Base-by-base conservation (phyloP, 306 rosid genomes). In the Casuarina glauca region DNA sequence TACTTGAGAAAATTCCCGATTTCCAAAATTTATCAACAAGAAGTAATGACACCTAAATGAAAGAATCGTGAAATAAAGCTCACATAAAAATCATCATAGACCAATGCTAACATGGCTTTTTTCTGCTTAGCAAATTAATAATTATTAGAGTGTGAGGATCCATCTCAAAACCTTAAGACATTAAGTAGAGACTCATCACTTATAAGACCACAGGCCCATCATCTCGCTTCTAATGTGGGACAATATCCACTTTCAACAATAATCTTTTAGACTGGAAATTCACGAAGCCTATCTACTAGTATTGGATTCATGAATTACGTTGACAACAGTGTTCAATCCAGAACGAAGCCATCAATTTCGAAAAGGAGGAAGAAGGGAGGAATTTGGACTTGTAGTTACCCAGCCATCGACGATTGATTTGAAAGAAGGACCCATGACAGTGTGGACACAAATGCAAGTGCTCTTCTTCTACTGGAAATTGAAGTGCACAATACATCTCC, bases 371-470 rank as follows among this genome's bases (percentile, higher is more conserved):
- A 76, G 63, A 48, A 39, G 17, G 3, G 15, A n/a, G 17, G 20
- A 9, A 57, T 68, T 48, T 13, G 16, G 42, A 5, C 78, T 54
- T 46, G 13, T 36, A 80, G 92, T 91, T 83, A 92, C 98, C 73
- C 87, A 39, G 45, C 71, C 77, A 73, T 43, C 82, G 48, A 80
- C 26, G 78, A 79, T 39, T 85, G 85, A 77, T 32, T 74, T 62
- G 74, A 75, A 8, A 88, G 85, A 84, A 89, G 87, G 79, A 94
- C 87, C 73, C 88, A 84, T 3, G 95, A 95, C 70, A 88, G 76
- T 73, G 90, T 81, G 68, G 93, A 86, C 53, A 88, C 63, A 82
- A 85, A 58, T 20, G 91, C 62, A 9, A 90, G 67, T 61, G 83
- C 88, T 67, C 84, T 82, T 78, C 97, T 90, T 71, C 87, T 82